A percentile compares a stretch with the other conserved stretches of the same genome.
phyloP scores from a whole-genome alignment of 139 green algal species.

The Auxenochlorella pyrenoidosa region DNA sequence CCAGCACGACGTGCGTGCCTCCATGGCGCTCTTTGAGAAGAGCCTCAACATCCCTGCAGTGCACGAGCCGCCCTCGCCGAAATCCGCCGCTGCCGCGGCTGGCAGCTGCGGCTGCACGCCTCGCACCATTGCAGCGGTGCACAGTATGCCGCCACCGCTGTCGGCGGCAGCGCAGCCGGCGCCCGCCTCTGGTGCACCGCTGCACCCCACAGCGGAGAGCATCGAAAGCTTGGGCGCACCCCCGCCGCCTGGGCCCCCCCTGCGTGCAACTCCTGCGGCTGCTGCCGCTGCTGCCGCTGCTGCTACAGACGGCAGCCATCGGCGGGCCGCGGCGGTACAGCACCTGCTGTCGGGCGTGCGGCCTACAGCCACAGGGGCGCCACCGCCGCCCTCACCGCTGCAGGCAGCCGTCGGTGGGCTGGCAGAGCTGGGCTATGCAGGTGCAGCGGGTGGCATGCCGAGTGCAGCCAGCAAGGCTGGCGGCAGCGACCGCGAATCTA shows the following conservation, averaged over 20 bases:
- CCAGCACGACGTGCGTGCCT: conserved; percentile 31
- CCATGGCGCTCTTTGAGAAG: conserved; percentile 40
- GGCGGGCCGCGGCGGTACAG: neutral
- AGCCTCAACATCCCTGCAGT: conserved; percentile 30
- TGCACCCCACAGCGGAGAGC: neutral
- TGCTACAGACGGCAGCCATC: neutral
- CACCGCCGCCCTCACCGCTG: conserved; percentile 4
- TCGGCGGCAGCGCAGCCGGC: neutral
- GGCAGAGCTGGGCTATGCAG: neutral
- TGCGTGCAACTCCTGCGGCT: neutral
- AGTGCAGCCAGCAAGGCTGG: neutral
- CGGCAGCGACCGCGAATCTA: neutral
- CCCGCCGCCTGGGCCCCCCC: no score
- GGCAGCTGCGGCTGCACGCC: neutral
- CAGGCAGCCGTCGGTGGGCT: conserved; percentile 1
- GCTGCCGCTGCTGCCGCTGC: neutral
- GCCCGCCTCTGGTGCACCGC: neutral
- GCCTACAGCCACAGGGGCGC: neutral
- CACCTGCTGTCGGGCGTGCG: neutral
- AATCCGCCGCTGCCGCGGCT: neutral
- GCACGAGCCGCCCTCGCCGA: conserved; percentile 1
- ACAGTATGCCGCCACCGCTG: neutral
- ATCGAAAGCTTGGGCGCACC: neutral
- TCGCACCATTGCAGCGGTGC: neutral
- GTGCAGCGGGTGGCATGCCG: neutral